Conservation (phyloP, 2,329 filamentous ascomycete genomes). For the Didymella pinodella region DNA sequence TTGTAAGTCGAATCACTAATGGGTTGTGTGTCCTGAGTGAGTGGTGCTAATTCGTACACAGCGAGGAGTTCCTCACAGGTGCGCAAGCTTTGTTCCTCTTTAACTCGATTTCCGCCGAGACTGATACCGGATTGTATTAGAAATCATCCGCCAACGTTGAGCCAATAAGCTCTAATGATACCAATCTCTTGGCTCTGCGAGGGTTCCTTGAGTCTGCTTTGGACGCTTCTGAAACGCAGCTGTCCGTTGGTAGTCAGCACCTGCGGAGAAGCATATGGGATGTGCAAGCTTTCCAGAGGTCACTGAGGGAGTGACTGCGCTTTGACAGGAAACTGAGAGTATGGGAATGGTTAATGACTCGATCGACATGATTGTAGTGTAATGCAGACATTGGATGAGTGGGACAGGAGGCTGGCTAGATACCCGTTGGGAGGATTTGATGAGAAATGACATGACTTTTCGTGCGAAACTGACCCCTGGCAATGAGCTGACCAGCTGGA, state of each 20-base stretch:
- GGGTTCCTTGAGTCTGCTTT: conserved; percentile 3
- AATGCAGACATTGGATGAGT: too few species aligned
- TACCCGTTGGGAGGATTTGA: too few species aligned
- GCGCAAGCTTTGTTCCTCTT: conserved; percentile 63
- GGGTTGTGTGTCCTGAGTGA: neutral
- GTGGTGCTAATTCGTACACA: conserved; percentile 27
- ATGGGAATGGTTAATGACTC: too few species aligned
- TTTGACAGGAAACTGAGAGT: too few species aligned
- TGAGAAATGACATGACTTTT: too few species aligned
- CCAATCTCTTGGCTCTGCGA: neutral
- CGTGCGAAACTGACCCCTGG: too few species aligned
- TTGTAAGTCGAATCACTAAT: conserved; percentile 55
- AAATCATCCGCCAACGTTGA: conserved; percentile 52
- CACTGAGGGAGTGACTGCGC: too few species aligned
- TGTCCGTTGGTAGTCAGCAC: neutral
- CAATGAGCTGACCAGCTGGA: too few species aligned
- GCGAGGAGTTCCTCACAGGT: conserved; percentile 64
- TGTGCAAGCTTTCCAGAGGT: neutral
- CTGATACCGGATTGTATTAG: conserved; percentile 62
- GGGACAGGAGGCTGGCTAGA: too few species aligned
- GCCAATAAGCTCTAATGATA: neutral
- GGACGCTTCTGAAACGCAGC: conserved; percentile 1
- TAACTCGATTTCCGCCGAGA: conserved; percentile 60
- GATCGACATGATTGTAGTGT: too few species aligned
- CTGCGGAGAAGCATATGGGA: neutral